Base-by-base conservation (phyloP, 257 asterid genomes). In the Solanum bulbocastanum region DNA sequence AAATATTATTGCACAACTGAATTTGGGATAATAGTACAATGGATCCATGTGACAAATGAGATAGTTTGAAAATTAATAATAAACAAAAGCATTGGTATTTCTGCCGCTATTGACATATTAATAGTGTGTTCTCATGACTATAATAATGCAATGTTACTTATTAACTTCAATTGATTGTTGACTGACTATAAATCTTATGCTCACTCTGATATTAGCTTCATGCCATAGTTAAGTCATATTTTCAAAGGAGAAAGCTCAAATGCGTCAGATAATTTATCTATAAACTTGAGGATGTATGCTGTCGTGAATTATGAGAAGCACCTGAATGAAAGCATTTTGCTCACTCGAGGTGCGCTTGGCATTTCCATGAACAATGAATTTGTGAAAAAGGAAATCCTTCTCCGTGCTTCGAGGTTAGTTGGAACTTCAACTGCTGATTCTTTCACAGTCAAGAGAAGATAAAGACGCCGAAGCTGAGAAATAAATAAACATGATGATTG, bases 261-360 rank as follows among this genome's bases (percentile, higher is more conserved):
- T 18, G 56, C 15, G 13, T 72, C 8, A 33, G 58, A 86, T 65
- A 37, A 56, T 73, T 74, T 15, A 65, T 73, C 40, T 15, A 46
- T 49, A 62, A 73, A 73, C 44, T 73, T n/a, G 46, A 78, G 44
- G 84, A 69, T 86, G 39, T 49, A 73, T 5, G n/a, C 72, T 72
- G 4, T 72, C 37, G 39, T 10, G 72, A 40, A 32, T 72, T 44
- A 78, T 89, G 82, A 65, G 87, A 36, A 62, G 79, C 86, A 93
- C 99, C 98, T 94, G 95, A 97, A 97, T 69, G 99, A 96, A 68
- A 96, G 93, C 99, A 97, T 97, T 94, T 97, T 97, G 85, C 96
- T 98, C 89, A 97, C 99, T 91, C 95, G 94, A 87, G 99, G 99
- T 32, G 99, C 98, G 58, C 93, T 95, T 62, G 99, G 99, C 99